Conservation (phyloP, 768 basidiomycete species). For the Podaxis sp. region DNA sequence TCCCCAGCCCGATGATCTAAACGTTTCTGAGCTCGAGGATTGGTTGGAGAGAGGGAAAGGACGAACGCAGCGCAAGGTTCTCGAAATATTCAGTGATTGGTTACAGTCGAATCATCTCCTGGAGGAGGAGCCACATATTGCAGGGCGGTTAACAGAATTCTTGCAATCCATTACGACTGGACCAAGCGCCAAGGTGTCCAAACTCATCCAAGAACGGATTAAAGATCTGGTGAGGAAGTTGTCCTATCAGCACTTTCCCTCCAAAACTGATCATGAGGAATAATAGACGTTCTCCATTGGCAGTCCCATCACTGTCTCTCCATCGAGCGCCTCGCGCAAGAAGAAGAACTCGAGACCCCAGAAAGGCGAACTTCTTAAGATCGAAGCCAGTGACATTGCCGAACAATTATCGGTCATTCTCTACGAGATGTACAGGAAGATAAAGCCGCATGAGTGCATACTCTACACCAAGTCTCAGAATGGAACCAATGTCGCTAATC, state of each 20-base stretch:
- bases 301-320: conserved; percentile 19
- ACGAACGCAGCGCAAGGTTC: conserved; percentile 58
- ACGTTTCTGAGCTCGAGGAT: conserved; percentile 47
- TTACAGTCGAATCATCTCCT: conserved; percentile 55
- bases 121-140: conserved; percentile 62
- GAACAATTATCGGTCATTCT: conserved; percentile 81
- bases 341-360: conserved; percentile 43
- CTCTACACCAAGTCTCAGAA: conserved; percentile 45
- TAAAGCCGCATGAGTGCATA: conserved; percentile 73
- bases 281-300: conserved; percentile 19
- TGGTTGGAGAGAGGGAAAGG: conserved; percentile 64
- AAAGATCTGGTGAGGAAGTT: conserved; percentile 46
- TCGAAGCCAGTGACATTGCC: conserved; percentile 68
- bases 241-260: neutral
- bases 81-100: conserved; percentile 57
- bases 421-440: conserved; percentile 60
- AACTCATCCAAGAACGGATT: conserved; percentile 41
- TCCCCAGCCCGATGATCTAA: conserved; percentile 44
- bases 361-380: conserved; percentile 57
- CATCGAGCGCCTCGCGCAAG: conserved; percentile 22
- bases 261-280: conserved; percentile 8
- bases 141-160: conserved; percentile 52
- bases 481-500: conserved; percentile 33
- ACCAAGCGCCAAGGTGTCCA: conserved; percentile 34
- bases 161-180: conserved; percentile 31